Base-by-base conservation (phyloP, 768 basidiomycete genomes). In the Mycena polygramma region DNA sequence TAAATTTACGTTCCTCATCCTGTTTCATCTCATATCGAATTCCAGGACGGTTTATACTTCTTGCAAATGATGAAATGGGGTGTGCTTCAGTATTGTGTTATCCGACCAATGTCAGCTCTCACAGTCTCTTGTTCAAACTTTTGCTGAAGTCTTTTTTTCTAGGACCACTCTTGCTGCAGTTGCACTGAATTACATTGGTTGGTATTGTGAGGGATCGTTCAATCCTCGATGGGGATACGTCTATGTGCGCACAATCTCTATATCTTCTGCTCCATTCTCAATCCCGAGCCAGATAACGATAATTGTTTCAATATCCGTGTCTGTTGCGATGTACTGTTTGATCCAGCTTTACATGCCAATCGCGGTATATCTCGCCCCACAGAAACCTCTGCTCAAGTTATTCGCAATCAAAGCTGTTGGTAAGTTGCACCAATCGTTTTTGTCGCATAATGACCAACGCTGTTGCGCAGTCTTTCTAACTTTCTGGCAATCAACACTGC, bases 121-220 rank as follows among this genome's bases (percentile, higher is more conserved):
- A 20, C 30, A 39, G 2, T 20, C 30, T 69, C 24, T 22, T 20
- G 11, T 61, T 60, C 2, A 14, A 17, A 17, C 20, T 48, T 20
- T 43, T n/a, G 55, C 22, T 64, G 46, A 46, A 57, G 26, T 2
- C 24, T 49, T 37, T 57, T 55, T 48, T 30, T 30, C 30, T 6
- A 88, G 86, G 53, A 89, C 89, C 3, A 91, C 91, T 0, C 76
- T 92, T 1, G 84, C 82, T 8, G 90, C 91, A 2, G 88, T 93
- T 41, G 83, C 91, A 69, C 79, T 91, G 9, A 84, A 93, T 63
- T 89, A 88, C 69, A 75, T 84, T 17, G 91, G 90, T 6, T 80
- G 91, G n/a, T 94, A 94, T 76, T 94, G 92, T 73, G 90, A 92
- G 70, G 83, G 83, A 8, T 92, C 90, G 8, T 94, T 90, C 90